These are phyloP conservation scores for Trametes villosa DNA, from an alignment of 768 basidiomycete genomes.

Conservation along the genomic window DNA sequence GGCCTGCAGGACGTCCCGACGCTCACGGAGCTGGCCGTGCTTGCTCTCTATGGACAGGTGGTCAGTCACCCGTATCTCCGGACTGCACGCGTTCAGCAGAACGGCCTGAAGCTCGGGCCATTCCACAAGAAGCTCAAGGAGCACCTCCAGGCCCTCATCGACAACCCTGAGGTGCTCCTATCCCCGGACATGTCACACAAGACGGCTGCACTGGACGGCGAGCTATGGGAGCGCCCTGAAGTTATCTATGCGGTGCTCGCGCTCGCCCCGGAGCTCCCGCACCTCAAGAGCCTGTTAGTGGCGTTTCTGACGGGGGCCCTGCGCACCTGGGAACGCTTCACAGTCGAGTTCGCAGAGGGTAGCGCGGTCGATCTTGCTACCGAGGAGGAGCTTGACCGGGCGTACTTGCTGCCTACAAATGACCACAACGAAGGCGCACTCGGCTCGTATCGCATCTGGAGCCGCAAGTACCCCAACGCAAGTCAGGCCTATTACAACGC, in stretches of 20 bases:
- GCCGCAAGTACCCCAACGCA: background rate
- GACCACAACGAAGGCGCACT: background rate
- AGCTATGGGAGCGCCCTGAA: background rate
- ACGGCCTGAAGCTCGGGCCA: background rate
- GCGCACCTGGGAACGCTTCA: background rate
- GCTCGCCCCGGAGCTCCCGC: background rate
- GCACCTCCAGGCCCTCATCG: background rate
- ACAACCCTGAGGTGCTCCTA: background rate
- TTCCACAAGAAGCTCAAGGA: background rate
- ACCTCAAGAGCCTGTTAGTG: background rate
- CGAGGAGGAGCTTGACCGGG: background rate
- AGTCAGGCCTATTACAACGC: background rate
- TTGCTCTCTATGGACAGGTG: conserved; percentile 13
- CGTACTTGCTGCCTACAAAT: background rate
- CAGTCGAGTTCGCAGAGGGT: background rate
- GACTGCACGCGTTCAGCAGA: background rate
- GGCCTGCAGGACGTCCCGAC: conserved; percentile 21
- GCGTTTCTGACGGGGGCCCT: background rate
- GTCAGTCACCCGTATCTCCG: conserved; percentile 22
- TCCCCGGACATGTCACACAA: background rate
- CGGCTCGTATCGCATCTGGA: background rate
- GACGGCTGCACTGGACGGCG: background rate
- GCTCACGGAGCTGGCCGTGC: conserved; percentile 24
- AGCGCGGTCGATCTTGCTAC: background rate
- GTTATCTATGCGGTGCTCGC: background rate